Conservation (phyloP, 192 early-diverging fungal species). For the Coemansia sp. region DNA sequence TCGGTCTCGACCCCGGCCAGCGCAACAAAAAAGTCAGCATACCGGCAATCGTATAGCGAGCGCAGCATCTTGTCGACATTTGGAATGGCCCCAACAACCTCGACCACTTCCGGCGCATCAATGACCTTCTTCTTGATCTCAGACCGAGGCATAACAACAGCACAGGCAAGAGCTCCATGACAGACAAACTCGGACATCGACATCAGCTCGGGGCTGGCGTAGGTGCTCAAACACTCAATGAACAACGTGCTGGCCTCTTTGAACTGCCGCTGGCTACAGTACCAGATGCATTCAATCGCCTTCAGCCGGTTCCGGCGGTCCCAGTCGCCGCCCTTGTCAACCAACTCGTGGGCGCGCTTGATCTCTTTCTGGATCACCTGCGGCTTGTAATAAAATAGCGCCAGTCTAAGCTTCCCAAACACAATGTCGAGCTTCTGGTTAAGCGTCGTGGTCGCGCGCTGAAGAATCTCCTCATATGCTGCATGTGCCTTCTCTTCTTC, state of each 20-base stretch:
- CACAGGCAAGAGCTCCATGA: conserved; percentile 86
- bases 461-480: conserved; percentile 78
- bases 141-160: conserved; percentile 81
- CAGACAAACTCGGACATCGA: conserved; percentile 95
- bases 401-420: conserved; percentile 89
- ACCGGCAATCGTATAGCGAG: conserved; percentile 88
- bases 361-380: conserved; percentile 56
- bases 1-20: conserved; percentile 80
- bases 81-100: conserved; percentile 89
- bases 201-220: conserved; percentile 96
- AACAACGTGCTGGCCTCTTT: conserved; percentile 87
- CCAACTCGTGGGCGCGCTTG: conserved; percentile 65
- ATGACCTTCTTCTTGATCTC: conserved; percentile 96
- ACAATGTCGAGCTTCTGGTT: conserved; percentile 92
- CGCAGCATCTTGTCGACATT: conserved; percentile 78
- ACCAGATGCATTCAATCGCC: conserved; percentile 91
- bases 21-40: conserved; percentile 88
- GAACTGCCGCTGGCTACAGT: conserved; percentile 93
- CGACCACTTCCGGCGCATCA: conserved; percentile 93
- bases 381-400: conserved; percentile 89
- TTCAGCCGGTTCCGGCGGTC: conserved; percentile 97
- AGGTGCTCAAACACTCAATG: conserved; percentile 93
- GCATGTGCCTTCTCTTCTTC: conserved; percentile 90
- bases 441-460: conserved; percentile 81
- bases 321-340: conserved; percentile 99